These are phyloP conservation scores for Gastrodia elata DNA, from an alignment of 106 monocot species.

Conservation along the genomic window DNA sequence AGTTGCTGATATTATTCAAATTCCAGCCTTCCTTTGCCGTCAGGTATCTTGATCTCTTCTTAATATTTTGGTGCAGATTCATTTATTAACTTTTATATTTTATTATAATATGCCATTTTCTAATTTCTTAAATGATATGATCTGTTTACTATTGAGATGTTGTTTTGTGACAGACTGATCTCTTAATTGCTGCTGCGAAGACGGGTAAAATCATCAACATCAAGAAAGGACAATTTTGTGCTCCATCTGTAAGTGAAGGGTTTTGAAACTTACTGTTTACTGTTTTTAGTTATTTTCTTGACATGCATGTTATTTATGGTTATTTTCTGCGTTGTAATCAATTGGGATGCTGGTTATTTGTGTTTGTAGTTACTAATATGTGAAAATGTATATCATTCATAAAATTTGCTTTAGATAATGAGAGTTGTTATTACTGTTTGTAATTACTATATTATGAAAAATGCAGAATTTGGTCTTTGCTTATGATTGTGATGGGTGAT, in stretches of 20 bases:
- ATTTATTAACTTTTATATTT: not conserved
- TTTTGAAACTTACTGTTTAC: not conserved
- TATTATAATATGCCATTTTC: not conserved
- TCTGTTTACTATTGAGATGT: not conserved
- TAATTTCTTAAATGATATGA: not conserved
- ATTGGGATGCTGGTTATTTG: not conserved
- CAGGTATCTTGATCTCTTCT: conserved; percentile 39
- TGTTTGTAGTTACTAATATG: not conserved
- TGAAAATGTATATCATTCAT: not conserved
- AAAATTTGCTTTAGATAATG: not conserved
- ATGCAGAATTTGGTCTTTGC: not conserved
- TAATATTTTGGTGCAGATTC: not conserved
- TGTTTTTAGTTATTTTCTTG: not conserved
- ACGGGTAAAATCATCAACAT: conserved; percentile 96
- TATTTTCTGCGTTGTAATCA: not conserved
- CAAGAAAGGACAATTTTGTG: conserved; percentile 99
- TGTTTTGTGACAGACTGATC: conserved; percentile 65
- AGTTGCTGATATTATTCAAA: conserved; percentile 95
- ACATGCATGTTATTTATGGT: not conserved
- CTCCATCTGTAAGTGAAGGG: conserved; percentile 74
- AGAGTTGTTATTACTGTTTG: not conserved
- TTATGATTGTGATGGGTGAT: no score
- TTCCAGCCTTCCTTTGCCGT: conserved; percentile 93
- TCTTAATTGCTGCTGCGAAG: conserved; percentile 91
- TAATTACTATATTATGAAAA: not conserved